phyloP scores from a whole-genome alignment of 371 early-diverging fungal species.

The Coemansia sp. region DNA sequence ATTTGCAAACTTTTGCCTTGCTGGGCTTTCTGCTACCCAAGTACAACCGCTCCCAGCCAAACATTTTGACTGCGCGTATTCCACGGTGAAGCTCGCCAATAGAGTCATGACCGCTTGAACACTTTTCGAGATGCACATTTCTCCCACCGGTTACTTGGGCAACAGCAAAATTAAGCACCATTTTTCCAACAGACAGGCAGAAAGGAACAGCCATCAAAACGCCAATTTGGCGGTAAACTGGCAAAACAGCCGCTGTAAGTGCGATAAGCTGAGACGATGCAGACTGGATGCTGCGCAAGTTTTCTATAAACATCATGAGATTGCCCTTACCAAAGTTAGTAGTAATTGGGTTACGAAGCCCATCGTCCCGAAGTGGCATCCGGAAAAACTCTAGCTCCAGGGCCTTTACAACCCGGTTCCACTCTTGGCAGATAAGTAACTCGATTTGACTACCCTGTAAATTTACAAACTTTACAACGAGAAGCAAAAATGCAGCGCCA shows the following conservation, averaged over 20 bases:
- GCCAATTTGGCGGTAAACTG: slow-evolving; percentile 25
- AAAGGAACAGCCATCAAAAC: slow-evolving; percentile 16
- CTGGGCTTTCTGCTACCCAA: slow-evolving; percentile 15
- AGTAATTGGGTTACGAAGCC: slow-evolving; percentile 10
- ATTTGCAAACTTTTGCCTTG: slow-evolving; percentile 28
- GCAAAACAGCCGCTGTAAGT: slow-evolving; percentile 2
- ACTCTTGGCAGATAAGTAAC: not conserved
- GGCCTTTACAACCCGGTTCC: slow-evolving; percentile 10
- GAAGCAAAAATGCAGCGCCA: not conserved
- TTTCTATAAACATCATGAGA: not conserved
- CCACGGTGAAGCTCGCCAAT: slow-evolving; percentile 57
- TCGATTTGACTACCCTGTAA: not conserved
- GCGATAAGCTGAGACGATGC: slow-evolving; percentile 4
- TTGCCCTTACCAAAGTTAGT: not conserved
- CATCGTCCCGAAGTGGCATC: slow-evolving; percentile 19
- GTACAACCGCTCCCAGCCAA: slow-evolving; percentile 71
- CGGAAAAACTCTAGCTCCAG: slow-evolving; percentile 21
- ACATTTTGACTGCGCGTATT: slow-evolving; percentile 71
- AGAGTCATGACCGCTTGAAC: not conserved
- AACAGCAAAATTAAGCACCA: slow-evolving; percentile 6
- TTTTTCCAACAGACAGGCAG: not conserved
- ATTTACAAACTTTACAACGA: slow-evolving; percentile 4
- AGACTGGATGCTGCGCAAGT: slow-evolving; percentile 1
- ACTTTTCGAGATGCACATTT: not conserved
- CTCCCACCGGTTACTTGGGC: slow-evolving; percentile 4